Percentiles rank a stretch among this genome's conserved stretches.
Conservation (phyloP, 2,329 filamentous ascomycete genomes). For the Ustulina deusta region DNA sequence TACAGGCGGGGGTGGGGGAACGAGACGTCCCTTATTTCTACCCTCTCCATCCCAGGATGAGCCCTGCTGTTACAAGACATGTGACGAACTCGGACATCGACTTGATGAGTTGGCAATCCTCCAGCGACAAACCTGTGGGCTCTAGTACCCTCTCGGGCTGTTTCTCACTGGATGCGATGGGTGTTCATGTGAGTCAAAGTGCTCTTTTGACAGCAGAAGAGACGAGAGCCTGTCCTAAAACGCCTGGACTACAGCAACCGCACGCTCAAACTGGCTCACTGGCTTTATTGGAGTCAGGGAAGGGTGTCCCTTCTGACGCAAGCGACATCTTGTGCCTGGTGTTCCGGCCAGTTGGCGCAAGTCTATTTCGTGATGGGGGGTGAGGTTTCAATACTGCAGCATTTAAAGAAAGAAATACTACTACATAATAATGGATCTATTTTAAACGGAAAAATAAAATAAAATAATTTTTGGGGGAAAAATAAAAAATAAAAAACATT, state of each 20-base stretch:
- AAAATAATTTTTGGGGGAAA: neutral
- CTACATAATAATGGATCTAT: neutral
- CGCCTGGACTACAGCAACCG: constrained; percentile 23
- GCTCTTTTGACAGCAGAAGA: constrained; percentile 24
- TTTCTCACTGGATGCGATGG: constrained; percentile 19
- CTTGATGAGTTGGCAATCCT: constrained; percentile 43
- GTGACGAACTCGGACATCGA: constrained; percentile 38
- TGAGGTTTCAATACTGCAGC: constrained; percentile 23
- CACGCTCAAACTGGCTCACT: constrained; percentile 33
- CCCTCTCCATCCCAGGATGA: constrained; percentile 24
- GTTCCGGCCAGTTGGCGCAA: constrained; percentile 40
- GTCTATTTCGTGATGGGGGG: constrained; percentile 34
- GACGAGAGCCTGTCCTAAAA: constrained; percentile 9
- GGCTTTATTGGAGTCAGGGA: constrained; percentile 24
- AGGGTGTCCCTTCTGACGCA: constrained; percentile 39
- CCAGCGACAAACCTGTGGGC: constrained; percentile 36
- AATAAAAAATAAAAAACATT: constrained; percentile 6
- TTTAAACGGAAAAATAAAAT: neutral
- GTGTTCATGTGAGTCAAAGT: constrained; percentile 41
- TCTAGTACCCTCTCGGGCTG: constrained; percentile 9
- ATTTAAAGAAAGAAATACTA: neutral
- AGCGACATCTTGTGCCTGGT: constrained; percentile 34
- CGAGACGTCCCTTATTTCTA: constrained; percentile 31
- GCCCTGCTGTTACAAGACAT: constrained; percentile 40
- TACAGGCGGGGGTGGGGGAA: constrained; percentile 31